Base-by-base conservation (phyloP, 441 rosid species). In the Bruguiera hainesii region DNA sequence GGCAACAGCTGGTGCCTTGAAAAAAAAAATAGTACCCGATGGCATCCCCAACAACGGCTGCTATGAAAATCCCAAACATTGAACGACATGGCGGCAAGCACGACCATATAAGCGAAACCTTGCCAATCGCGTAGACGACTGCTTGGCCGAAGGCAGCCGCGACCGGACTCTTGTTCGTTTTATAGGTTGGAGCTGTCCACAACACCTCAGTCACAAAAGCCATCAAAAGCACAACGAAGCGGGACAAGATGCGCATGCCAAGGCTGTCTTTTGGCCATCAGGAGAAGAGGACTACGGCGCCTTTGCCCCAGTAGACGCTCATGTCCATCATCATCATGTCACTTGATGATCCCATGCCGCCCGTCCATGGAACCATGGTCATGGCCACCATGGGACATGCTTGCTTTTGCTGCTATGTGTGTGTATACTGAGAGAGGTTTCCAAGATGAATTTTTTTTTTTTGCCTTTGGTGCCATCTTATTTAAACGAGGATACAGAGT, bases 281-380 rank as follows among this genome's bases (percentile, higher is more conserved):
- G 0, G 88, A 74, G 79, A 88, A 88, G 25, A 81, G 66, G 50
- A 88, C 21, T 7, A 71, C 61, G 10, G 72, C 88, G 7, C 83
- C 77, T 71, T 79, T 84, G 18, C 89, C 88, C 94, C 88, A 88
- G 72, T 83, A 88, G 79, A 88, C 85, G 69, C 75, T 80, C 87
- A 70, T 85, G 51, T 79, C 88, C 91, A 83, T 83, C 81, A 28
- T 57, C 85, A 2, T 16, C 69, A 69, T 74, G 30, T 56, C 71
- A 75, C 23, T 64, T 2, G 68, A 31, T 4, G 68, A 28, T 35
- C 61, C 56, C 56, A 73, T 68, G 16, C 61, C 16, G 4, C 16
- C 72, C 68, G 82, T 28, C 15, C 65, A 70, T 1, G 68, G 73
- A 49, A 63, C 4, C 80, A 51, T 71, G 35, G 71, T 20, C 77